Base-by-base conservation (phyloP, 2,329 filamentous ascomycete genomes). In the Dactylella cylindrospora region DNA sequence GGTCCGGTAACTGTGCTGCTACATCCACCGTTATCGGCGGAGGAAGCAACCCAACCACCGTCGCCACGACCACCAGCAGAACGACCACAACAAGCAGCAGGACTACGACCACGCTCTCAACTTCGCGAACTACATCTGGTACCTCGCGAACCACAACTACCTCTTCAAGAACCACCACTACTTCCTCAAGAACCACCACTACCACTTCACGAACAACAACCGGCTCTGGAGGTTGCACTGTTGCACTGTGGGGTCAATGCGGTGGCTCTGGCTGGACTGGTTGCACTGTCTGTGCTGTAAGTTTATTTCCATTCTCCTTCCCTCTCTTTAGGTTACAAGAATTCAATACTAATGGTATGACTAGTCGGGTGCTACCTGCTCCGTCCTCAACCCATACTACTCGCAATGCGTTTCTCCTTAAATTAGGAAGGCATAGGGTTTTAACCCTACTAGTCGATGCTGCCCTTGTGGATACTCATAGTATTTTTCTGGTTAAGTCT, bases 261-360 rank as follows among this genome's bases (percentile, higher is more conserved):
- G 57, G 57, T 54, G 57, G 57, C 29, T 33, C 7, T 31, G 57
- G 49, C 15, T 62, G 12, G 7, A 62, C 57, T 28, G 57, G 57
- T 15, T 62, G 57, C 44, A 54, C 57, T 22, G n/a, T 17, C 15
- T 62, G 57, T n/a, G 41, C 43, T 40, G 57, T 62, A 62, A 62
- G 57, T 45, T 2, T 35, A 15, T 44, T 5, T 9, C 5, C 20
- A 41, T 17, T 9, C n/a, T 49, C 9, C 9, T 32, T 12, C 2
- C 25, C 1, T 6, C n/a, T 15, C 31, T 23, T 26, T 33, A 15
- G 28, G 33, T 12, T 22, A 46, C 28, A n/a, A 29, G 29, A 13
- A 28, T 12, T 25, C 28, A 35, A 47, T 19, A 17, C 26, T 35
- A 1, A 19, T 2, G 12, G 13, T 7, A 33, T 41, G 10, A 47